Base-by-base conservation (phyloP, 495 filamentous ascomycete genomes). In the Trichoderma virens region DNA sequence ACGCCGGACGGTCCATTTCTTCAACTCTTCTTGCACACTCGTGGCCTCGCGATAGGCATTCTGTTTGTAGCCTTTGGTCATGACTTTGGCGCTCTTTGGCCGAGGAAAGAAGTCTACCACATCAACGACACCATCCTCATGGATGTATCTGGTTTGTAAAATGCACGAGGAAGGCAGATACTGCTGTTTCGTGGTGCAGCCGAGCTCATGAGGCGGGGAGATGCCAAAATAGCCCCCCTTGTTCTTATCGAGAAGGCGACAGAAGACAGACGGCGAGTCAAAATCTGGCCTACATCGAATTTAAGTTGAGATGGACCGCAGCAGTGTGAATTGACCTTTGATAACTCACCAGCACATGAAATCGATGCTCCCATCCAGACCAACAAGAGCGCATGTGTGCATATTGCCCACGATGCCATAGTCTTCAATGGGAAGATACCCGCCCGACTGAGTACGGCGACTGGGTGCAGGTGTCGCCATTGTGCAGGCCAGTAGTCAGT, bases 361-460 rank as follows among this genome's bases (percentile, higher is more conserved):
- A 72, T 90, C 88, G 67, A 90, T 70, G 67, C 85, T 87, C 16
- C 88, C 88, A 65, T 86, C 85, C 69, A 88, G 86, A 70, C 85
- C 86, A 35, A 89, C 81, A 31, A 91, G 75, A 27, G 88, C 87
- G 74, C 85, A 88, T n/a, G 88, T 90, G 68, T 85, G 80, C 87
- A 90, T 89, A 69, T 90, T 89, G 16, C 88, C 88, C 70, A 90
- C 88, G 65, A 91, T 76, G 34, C 88, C 88, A 79, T 91, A 91
- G 69, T 90, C 80, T 69, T 90, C 88, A 65, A 91, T 88, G 62
- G 88, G 83, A 35, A 83, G 82, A 67, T 88, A 89, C 13, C 77
- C 75, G 0, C 67, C 69, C 14, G 66, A 62, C 6, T 66, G 66
- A 39, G 30, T 64, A 35, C 75, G 69, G 70, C 72, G 68, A 14